Evolutionary conservation across 768 basidiomycete species (phyloP), one percentile per base, ranked within the genome.

Genomic region (Mycena polygramma): DNA sequence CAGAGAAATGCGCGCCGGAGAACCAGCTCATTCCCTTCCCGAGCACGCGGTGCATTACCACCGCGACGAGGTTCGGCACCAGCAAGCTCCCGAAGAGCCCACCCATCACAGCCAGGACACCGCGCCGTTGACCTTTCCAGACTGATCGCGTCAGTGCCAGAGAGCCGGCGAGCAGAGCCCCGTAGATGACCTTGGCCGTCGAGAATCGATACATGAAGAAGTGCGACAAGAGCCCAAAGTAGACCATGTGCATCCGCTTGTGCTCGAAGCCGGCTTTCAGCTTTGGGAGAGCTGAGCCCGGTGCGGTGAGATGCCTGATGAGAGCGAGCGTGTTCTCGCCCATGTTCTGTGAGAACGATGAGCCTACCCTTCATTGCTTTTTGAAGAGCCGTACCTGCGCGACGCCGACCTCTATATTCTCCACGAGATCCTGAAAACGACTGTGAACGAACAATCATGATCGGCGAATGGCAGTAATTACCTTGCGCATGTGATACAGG

Each of bases 401-500:
- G 1, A 95, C 93, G 14, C 97, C 97, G 8, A 88, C 81, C 76
- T 96, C 86, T 61, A 97, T 95, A 76, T 96, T 91, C 75, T 94
- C 91, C 10, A 95, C 91, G 6, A 92, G 73, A 79, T 97, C 96
- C 87, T 92, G 46, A 53, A 35, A 49, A 63, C 46, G n/a, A 36
- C 10, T 37, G 5, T 55, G 17, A 19, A 17, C 9, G 37, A 4
- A 15, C 41, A 39, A 2, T 19, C 22, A 4, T 19, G 48, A 51
- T 30, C 19, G 3, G 19, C 20, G 17, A 20, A n/a, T 43, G 13
- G 72, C 77, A 30, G 30, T 30, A 2, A 1, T 37, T 20, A 35
- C 92, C 84, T 94, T 94, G 57, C 93, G 90, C 83, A 95, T 98
- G 80, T 98, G 96, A 77, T 98, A 98, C 62, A 95, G 83, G 78